Percentiles rank a stretch among this genome's conserved stretches.
These are phyloP conservation scores for Curvularia sp. DNA, from an alignment of 2,329 filamentous ascomycete species.

Conservation along the genomic window DNA sequence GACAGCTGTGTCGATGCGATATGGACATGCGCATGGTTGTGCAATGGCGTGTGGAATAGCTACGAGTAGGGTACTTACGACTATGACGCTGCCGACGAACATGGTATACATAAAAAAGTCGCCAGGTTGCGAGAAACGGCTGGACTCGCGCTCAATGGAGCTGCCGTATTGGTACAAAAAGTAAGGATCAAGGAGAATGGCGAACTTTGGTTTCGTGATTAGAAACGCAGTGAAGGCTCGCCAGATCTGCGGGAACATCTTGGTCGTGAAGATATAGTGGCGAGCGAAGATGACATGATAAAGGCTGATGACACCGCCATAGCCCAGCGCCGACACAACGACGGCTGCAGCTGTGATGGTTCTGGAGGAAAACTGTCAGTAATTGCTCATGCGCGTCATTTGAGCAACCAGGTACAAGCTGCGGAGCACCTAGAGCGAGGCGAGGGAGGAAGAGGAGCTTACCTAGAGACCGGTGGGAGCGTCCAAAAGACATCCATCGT, in stretches of 20 bases:
- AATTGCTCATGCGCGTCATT: slow-evolving; percentile 10
- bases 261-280: slow-evolving; percentile 62
- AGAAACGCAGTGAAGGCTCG: slow-evolving; percentile 65
- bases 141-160: slow-evolving; percentile 73
- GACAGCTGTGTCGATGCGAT: slow-evolving; percentile 31
- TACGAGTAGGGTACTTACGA: slow-evolving; percentile 69
- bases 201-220: slow-evolving; percentile 62
- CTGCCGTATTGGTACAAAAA: slow-evolving; percentile 80
- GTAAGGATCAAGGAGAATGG: slow-evolving; percentile 76
- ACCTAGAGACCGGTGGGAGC: slow-evolving; percentile 72
- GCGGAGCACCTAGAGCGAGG: slow-evolving; percentile 4
- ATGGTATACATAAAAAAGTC: slow-evolving; percentile 82
- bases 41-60: slow-evolving; percentile 38
- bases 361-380: slow-evolving; percentile 63
- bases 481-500: slow-evolving; percentile 69
- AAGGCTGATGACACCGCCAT: slow-evolving; percentile 63
- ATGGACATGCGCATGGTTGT: slow-evolving; percentile 16
- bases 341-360: slow-evolving; percentile 72
- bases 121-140: slow-evolving; percentile 76
- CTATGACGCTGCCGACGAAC: slow-evolving; percentile 73
- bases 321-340: slow-evolving; percentile 66
- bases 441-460: slow-evolving; percentile 40
- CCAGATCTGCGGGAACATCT: slow-evolving; percentile 65
- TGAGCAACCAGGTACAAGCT: neutral
- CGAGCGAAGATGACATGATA: slow-evolving; percentile 64